Evolutionary conservation across 345 rosid genomes (phyloP), one percentile per base, ranked within the genome.

Genomic region (Acer campestre): DNA sequence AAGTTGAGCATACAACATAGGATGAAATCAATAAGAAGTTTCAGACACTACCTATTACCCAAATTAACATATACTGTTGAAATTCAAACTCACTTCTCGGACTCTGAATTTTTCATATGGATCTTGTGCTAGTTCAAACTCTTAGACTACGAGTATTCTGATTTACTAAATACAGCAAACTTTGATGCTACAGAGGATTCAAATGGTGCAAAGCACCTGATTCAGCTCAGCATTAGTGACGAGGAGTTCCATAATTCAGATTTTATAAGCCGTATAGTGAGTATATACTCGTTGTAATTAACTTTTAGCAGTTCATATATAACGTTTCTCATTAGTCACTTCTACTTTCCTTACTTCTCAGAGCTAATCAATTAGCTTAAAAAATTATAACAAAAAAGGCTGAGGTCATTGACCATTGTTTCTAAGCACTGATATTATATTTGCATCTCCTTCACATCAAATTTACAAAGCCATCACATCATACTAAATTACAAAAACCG

Each of bases 221-320:
- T 22, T 59, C 29, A 20, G 75, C 31, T 27, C 10, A 20, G 5
- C 8, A 2, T 56, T 71, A 25, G n/a, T 35, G 20, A 67, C 61
- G 17, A 7, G n/a, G 27, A 63, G 59, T 22, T 74, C 61, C 59
- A 48, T 31, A 58, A 25, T 71, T 55, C 63, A 35, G 49, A 71
- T 27, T 18, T 49, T 51, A 51, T 13, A 51, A 27, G 42, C 58
- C 18, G 16, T 7, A 25, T 27, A n/a, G 20, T 27, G 44, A 53
- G 25, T 25, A 14, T 51, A 70, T 27, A 53, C 48, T 22, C 40
- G 44, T 25, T 22, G 61, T 31, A 38, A 23, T 73, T 62, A 35
- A 23, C 62, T 62, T 44, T 48, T 17, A 74, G 77, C 46, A 46
- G 12, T 49, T 27, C 61, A 29, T 74, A 42, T 29, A 63, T 23